Base-by-base conservation (phyloP, 2,329 filamentous ascomycete species). In the Penicillium frequentans region DNA sequence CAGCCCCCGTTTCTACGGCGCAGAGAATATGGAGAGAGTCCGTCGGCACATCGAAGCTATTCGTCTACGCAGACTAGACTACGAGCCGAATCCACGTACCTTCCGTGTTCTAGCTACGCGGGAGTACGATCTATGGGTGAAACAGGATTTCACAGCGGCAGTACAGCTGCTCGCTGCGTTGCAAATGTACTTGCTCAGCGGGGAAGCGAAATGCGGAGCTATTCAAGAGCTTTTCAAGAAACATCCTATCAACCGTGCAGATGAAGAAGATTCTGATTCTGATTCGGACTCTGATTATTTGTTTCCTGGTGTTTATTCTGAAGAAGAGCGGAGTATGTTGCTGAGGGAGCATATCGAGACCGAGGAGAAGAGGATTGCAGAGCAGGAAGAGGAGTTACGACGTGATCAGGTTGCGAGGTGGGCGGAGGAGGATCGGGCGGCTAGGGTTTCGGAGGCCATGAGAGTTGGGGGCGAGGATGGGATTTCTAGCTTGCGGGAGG, bases 101-200 rank as follows among this genome's bases (percentile, higher is more conserved):
- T 68, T 72, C 56, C 64, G 64, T 5, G 54, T 70, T 4, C 44
- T 69, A 0, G 66, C 51, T 5, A 69, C 64, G n/a, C 44, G 56
- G 3, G 70, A 72, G 24, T 72, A 64, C 42, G 63, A 72, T 24
- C 57, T 72, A 6, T 71, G 68, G 68, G 23, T 44, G 0, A 53
- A 55, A 42, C 45, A 52, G 3, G 68, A 69, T 24, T 71, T 70
- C 37, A 33, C 14, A 1, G 60, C 49, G 0, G 67, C 63, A 0
- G 29, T 66, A 7, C 55, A 57, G 3, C 35, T 66, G 6, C 47
- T 71, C 4, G 58, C 60, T 7, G 70, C 61, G 0, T 43, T 72
- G 42, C 33, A 60, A 2, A 39, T 65, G 44, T 72, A 72, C 54
- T 47, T 72, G 47, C 64, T 71, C 52, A 68, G 68, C 55, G 68